Evolutionary conservation across 331 rosid species (phyloP).

Genomic region (Phaseolus coccineus): DNA sequence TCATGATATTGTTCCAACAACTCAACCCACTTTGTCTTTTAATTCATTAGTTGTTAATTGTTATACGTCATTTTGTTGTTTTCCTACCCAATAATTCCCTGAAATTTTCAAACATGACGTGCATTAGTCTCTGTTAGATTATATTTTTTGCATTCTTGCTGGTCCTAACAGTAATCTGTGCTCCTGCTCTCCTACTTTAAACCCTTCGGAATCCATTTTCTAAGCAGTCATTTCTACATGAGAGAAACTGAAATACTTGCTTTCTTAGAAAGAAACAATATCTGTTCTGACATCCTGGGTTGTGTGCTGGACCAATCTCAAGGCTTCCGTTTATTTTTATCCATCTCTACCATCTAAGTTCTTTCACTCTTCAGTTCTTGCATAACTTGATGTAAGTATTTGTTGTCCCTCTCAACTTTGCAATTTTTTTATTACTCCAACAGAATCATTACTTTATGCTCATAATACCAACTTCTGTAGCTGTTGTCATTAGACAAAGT

Average conservation of each 20-base stretch:
- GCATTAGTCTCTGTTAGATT: conserved; percentile 2
- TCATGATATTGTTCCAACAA: not conserved
- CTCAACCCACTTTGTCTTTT: not conserved
- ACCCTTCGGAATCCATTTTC: too few species aligned
- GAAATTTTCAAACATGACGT: conserved; percentile 57
- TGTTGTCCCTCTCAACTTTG: not conserved
- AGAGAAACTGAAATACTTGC: too few species aligned
- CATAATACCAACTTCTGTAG: not conserved
- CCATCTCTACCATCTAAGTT: not conserved
- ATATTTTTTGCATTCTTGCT: not conserved
- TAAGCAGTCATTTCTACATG: too few species aligned
- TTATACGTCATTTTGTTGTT: not conserved
- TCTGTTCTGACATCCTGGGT: too few species aligned
- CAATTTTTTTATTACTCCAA: not conserved
- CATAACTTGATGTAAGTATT: not conserved
- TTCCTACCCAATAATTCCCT: conserved; percentile 31
- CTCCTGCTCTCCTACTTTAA: too few species aligned
- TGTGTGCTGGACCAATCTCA: too few species aligned
- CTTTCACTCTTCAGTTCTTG: not conserved
- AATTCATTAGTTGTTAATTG: not conserved
- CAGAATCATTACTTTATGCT: not conserved
- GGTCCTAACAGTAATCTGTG: not conserved
- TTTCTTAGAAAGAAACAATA: too few species aligned
- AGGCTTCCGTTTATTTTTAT: not conserved
- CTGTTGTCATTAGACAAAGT: not conserved